Conservation (phyloP, 768 basidiomycete genomes). For the Suillus hirtellus region DNA sequence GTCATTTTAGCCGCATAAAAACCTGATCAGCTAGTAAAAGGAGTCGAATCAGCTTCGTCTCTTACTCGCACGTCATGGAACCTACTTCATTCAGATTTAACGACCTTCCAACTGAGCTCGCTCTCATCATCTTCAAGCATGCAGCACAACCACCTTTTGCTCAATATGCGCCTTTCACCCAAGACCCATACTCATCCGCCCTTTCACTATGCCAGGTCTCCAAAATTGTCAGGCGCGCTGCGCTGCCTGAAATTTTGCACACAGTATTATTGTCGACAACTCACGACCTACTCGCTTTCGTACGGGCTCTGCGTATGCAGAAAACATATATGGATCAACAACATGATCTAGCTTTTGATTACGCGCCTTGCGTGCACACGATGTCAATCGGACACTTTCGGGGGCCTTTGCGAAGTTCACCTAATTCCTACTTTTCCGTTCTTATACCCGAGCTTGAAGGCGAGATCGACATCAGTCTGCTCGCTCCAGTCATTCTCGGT, state of each 20-base stretch:
- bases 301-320: constrained; percentile 34
- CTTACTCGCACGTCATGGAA: background rate
- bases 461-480: constrained; percentile 23
- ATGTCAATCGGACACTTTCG: constrained; percentile 33
- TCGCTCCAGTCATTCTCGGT: constrained; percentile 10
- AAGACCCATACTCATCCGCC: constrained; percentile 25
- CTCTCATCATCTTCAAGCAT: constrained; percentile 34
- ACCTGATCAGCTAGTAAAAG: background rate
- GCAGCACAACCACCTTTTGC: constrained; percentile 28
- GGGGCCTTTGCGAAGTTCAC: constrained; percentile 22
- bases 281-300: constrained; percentile 22
- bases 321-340: constrained; percentile 6
- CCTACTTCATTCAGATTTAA: constrained; percentile 19
- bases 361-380: constrained; percentile 30
- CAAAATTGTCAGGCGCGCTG: constrained; percentile 28
- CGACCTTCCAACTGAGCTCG: constrained; percentile 36
- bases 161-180: background rate
- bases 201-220: constrained; percentile 37
- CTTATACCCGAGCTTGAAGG: background rate
- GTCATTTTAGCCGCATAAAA: no score
- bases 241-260: constrained; percentile 37
- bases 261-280: background rate
- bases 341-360: constrained; percentile 35
- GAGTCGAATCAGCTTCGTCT: background rate
- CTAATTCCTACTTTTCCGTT: constrained; percentile 5